phyloP scores from a whole-genome alignment of 1,139 yeast genomes.

The Debaryomyces fabryi region DNA sequence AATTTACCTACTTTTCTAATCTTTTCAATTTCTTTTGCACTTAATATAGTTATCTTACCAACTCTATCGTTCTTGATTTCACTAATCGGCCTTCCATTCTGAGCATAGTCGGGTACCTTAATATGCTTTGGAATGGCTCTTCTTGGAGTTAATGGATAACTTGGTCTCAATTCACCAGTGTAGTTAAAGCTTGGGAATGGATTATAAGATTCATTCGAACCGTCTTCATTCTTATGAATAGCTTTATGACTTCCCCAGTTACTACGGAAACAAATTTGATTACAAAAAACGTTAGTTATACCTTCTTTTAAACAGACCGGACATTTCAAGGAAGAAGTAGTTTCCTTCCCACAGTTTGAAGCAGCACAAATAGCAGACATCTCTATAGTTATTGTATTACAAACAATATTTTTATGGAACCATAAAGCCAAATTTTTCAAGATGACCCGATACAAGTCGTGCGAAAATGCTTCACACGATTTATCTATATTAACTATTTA shows the following conservation, averaged over 20 bases:
- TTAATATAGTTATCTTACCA: slow-evolving; percentile 63
- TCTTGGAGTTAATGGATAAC: slow-evolving; percentile 77
- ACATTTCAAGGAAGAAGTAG: slow-evolving; percentile 78
- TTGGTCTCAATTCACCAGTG: slow-evolving; percentile 75
- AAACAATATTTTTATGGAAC: neutral
- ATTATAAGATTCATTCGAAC: slow-evolving; percentile 56
- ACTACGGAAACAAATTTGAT: slow-evolving; percentile 80
- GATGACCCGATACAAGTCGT: slow-evolving; percentile 3
- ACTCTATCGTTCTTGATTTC: slow-evolving; percentile 77
- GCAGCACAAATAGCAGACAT: slow-evolving; percentile 58
- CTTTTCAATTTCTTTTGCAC: slow-evolving; percentile 67
- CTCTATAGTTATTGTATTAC: neutral
- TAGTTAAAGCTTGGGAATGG: slow-evolving; percentile 83
- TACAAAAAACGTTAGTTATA: slow-evolving; percentile 67
- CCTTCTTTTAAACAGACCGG: slow-evolving; percentile 87
- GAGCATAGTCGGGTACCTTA: slow-evolving; percentile 82
- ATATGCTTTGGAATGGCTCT: slow-evolving; percentile 73
- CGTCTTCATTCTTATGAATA: slow-evolving; percentile 49
- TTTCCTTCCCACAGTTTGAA: slow-evolving; percentile 80
- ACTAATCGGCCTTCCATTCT: slow-evolving; percentile 72
- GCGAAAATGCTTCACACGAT: neutral
- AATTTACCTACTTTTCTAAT: slow-evolving; percentile 72
- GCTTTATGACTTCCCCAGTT: slow-evolving; percentile 66
- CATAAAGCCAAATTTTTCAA: neutral
- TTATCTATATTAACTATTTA: neutral